Evolutionary conservation across 2,329 filamentous ascomycete genomes (phyloP).

Genomic region (Trichoderma pleuroti): DNA sequence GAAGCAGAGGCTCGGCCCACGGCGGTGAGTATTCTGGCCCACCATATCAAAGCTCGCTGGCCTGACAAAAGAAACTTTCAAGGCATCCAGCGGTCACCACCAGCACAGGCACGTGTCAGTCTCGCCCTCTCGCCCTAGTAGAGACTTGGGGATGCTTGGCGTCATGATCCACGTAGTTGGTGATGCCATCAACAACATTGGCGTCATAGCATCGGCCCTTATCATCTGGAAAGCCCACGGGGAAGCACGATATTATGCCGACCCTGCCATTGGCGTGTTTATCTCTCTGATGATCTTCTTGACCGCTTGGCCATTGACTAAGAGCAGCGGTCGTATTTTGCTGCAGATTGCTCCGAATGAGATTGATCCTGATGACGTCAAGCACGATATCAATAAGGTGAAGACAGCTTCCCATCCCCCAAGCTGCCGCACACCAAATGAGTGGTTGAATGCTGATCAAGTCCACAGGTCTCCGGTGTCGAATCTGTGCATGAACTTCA

Average conservation of each 20-base stretch:
- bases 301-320: slow-evolving; percentile 60
- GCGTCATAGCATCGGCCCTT: slow-evolving; percentile 66
- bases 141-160: slow-evolving; percentile 68
- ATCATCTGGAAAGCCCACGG: slow-evolving; percentile 64
- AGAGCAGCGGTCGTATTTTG: slow-evolving; percentile 60
- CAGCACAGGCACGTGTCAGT: slow-evolving; percentile 47
- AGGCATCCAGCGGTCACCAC: slow-evolving; percentile 35
- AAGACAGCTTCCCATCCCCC: background rate
- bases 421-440: background rate
- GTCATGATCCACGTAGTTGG: slow-evolving; percentile 68
- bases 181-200: slow-evolving; percentile 73
- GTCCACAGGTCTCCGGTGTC: slow-evolving; percentile 58
- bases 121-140: slow-evolving; percentile 35
- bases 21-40: slow-evolving; percentile 21
- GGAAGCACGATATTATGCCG: slow-evolving; percentile 63
- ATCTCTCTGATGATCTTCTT: slow-evolving; percentile 71
- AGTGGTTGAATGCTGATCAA: background rate
- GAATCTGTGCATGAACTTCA: slow-evolving; percentile 68
- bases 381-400: slow-evolving; percentile 65
- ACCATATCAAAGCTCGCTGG: background rate
- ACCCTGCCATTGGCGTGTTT: slow-evolving; percentile 64
- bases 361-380: slow-evolving; percentile 59
- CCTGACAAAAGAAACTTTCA: background rate
- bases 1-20: slow-evolving; percentile 20
- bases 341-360: slow-evolving; percentile 62